Evolutionary conservation across 83 land plant species (phyloP), one percentile per base, ranked within the genome.

Genomic region (Picea engelmannii): DNA sequence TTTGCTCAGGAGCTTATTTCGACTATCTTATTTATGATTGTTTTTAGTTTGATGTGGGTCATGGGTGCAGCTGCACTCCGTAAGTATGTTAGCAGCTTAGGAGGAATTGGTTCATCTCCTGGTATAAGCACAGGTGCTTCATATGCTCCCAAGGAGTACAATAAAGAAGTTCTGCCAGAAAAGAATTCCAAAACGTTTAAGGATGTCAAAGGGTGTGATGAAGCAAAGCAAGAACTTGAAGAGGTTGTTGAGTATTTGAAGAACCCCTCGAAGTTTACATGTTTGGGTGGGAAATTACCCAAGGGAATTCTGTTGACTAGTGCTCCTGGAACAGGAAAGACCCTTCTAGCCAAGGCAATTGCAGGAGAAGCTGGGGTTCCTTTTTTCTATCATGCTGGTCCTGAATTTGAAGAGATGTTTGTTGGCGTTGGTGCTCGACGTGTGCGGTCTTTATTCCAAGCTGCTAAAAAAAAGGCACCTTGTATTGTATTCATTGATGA

Each of bases 141-240:
- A 47, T 94, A 94, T 89, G 47, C 98, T 21, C 95, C 98, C 35
- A 98, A 98, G 81, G 99, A 98, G 52, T 89, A 90, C 79, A 98
- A 88, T 82, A 98, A 94, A 87, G 98, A 95, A 85, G 83, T 92
- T 21, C 79, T 83, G 78, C 98, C 99, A 40, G 99, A 98, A 82
- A 98, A 98, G 98, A 98, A 96, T 85, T 89, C 90, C 15, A 97
- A 92, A 75, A 94, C 98, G 25, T 97, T 97, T 90, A 95, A 95
- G 82, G 98, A 97, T 92, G 99, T 97, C 16, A 97, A 97, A 83
- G 99, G 98, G 24, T 97, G 98, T 88, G 98, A 97, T 90, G 99
- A 97, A 84, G 98, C 98, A 61, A 97, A 97, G 76, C 93, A 93
- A 85, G 99, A 97, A 83, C 93, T 97, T 79, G 97, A 95, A 84